Conservation (phyloP, 1,284 basidiomycete genomes). For the Rhodotorula sp. region DNA sequence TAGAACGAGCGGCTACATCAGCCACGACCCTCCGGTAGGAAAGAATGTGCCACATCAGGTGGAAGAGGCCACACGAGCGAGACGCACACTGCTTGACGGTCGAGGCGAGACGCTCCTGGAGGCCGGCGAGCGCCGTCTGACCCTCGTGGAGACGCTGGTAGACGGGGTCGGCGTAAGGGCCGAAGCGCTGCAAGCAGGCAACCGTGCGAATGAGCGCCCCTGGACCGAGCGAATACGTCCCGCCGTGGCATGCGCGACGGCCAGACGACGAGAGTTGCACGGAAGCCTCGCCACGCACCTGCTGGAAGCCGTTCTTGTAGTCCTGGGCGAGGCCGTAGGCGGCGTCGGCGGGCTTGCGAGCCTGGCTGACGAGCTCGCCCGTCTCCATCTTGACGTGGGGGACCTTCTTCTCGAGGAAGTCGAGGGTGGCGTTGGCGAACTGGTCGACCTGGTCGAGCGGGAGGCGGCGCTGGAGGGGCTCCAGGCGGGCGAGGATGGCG, state of each 20-base stretch:
- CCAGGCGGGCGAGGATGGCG: conserved; percentile 26
- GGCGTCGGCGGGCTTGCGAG: conserved; percentile 32
- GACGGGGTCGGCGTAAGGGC: conserved; percentile 24
- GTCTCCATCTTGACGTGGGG: conserved; percentile 39
- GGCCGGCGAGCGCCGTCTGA: conserved; percentile 25
- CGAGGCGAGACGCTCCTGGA: conserved; percentile 32
- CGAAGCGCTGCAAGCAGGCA: conserved; percentile 18
- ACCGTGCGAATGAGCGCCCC: neutral
- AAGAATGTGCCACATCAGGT: too few relatives aligned
- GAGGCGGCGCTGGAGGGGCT: conserved; percentile 34
- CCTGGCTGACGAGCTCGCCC: conserved; percentile 18
- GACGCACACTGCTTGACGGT: conserved; percentile 28
- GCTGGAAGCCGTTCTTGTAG: conserved; percentile 26
- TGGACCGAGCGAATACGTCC: neutral
- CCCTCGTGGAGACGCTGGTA: conserved; percentile 21
- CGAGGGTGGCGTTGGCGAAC: conserved; percentile 35
- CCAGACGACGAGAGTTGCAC: neutral
- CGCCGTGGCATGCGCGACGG: neutral
- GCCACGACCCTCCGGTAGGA: neutral
- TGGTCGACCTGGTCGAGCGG: conserved; percentile 34
- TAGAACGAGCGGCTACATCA: too few relatives aligned
- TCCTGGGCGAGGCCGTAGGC: conserved; percentile 22
- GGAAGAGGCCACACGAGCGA: too few relatives aligned
- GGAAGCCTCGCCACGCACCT: conserved; percentile 2
- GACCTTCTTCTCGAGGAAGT: conserved; percentile 38